Conservation (phyloP, 768 basidiomycete species). For the Lactarius quietus region DNA sequence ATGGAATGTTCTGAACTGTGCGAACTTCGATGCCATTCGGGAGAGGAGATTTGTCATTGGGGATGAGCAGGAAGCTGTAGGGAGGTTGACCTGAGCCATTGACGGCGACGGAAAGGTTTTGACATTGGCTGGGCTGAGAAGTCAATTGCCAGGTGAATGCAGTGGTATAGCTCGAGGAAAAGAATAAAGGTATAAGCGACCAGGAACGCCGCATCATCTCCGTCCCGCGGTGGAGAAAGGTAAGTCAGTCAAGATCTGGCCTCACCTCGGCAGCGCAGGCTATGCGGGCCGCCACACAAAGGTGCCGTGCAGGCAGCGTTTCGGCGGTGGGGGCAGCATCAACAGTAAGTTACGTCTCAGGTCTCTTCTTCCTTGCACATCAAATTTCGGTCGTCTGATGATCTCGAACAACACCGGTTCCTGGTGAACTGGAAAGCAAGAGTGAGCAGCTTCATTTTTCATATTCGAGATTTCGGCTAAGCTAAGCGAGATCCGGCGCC, state of each 20-base stretch:
- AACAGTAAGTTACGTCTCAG: conserved; percentile 47
- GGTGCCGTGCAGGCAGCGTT: conserved; percentile 44
- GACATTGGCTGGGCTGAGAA: conserved; percentile 59
- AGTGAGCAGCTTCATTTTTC: too few relatives aligned
- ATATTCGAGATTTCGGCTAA: too few relatives aligned
- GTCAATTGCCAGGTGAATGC: conserved; percentile 44
- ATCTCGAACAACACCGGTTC: neutral
- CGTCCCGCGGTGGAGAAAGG: too few relatives aligned
- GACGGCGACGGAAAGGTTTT: conserved; percentile 54
- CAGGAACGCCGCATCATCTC: conserved; percentile 5
- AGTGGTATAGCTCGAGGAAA: conserved; percentile 32
- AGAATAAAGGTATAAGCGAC: conserved; percentile 14
- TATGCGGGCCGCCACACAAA: conserved; percentile 43
- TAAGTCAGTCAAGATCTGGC: too few relatives aligned
- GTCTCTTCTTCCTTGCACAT: too few relatives aligned
- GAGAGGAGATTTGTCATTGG: conserved; percentile 60
- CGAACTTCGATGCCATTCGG: conserved; percentile 61
- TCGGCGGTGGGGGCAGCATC: conserved; percentile 61
- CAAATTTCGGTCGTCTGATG: neutral
- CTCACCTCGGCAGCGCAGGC: too few relatives aligned
- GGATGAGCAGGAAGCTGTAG: conserved; percentile 63
- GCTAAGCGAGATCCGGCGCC: too few relatives aligned
- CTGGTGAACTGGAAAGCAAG: too few relatives aligned
- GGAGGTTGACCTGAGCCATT: conserved; percentile 62
- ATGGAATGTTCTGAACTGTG: too few relatives aligned